Evolutionary conservation across 1,139 yeast genomes (phyloP).

Genomic region (Pichia inconspicua): DNA sequence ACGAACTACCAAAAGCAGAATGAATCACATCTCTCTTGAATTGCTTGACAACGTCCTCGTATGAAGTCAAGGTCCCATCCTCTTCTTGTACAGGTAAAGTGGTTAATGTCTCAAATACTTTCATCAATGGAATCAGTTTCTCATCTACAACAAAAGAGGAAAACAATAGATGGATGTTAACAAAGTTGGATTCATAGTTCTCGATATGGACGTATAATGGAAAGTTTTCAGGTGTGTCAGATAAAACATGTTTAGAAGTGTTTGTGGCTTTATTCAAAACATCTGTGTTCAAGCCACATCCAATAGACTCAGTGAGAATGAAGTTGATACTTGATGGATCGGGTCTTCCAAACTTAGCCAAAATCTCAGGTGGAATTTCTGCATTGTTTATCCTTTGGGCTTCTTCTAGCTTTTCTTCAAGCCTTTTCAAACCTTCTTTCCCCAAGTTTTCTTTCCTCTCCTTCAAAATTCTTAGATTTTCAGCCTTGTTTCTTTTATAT

Average conservation of each 20-base stretch:
- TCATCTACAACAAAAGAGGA: conserved; percentile 58
- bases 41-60: conserved; percentile 65
- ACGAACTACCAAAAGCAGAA: conserved; percentile 47
- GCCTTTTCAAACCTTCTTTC: conserved; percentile 47
- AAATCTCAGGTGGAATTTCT: conserved; percentile 64
- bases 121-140: conserved; percentile 55
- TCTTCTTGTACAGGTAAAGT: conserved; percentile 64
- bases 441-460: conserved; percentile 51
- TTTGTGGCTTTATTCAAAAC: conserved; percentile 16
- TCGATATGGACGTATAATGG: conserved; percentile 77
- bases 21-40: conserved; percentile 69
- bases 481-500: conserved; percentile 45
- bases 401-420: conserved; percentile 42
- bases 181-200: conserved; percentile 70
- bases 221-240: conserved; percentile 41
- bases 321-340: conserved; percentile 71
- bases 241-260: conserved; percentile 28
- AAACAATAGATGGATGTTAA: conserved; percentile 58
- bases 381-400: conserved; percentile 66
- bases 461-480: conserved; percentile 41
- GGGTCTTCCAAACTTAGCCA: conserved; percentile 57
- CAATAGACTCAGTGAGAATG: conserved; percentile 59
- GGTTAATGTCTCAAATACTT: conserved; percentile 59
- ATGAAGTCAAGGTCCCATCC: conserved; percentile 52
- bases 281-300: conserved; percentile 36